Evolutionary conservation across 1,139 yeast species (phyloP), one percentile per base, ranked within the genome.

Genomic region (Suhomyces bokatorum): DNA sequence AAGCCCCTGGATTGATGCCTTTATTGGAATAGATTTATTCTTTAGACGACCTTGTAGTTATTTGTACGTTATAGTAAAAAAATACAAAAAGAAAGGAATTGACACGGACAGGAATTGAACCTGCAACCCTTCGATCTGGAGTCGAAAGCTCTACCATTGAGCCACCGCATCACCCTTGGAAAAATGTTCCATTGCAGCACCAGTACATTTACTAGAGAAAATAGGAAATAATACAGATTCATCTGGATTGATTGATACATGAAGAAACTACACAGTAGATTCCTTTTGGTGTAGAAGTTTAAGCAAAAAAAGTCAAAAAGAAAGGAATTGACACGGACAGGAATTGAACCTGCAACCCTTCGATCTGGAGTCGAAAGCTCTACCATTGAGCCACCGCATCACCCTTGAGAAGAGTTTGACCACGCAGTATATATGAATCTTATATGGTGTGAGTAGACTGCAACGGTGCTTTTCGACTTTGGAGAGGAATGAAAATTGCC

Each of bases 91-190:
- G 39, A 44, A 49, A 51, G 45, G 44, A 48, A 48, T 41, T 51
- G 54, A 51, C 53, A 48, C 59, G 58, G 58, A 55, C 59, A 56
- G 59, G 59, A 56, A 54, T 56, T 51, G 59, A 56, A 56, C 59
- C 57, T 56, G 59, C 59, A 78, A 76, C 83, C 83, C 77, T 78
- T 77, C 78, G 83, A 78, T 77, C 45, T 83, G 88, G 88, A 84
- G 83, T 83, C 89, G 83, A 82, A 83, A 81, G 88, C 88, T 83
- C 90, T 83, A 82, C 90, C 90, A 83, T 84, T 83, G 90, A 84
- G 90, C 89, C 88, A 83, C 87, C 85, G 87, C 89, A 52, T 52
- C 58, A 46, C 39, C 35, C 43, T 38, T 41, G 40, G 24, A 20
- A 20, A 20, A 20, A 20, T 20, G 24, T 6, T 20, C 7, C 24